Evolutionary conservation across 31 red algal species (phyloP).

Genomic region (Bonnemaisonia californica): DNA sequence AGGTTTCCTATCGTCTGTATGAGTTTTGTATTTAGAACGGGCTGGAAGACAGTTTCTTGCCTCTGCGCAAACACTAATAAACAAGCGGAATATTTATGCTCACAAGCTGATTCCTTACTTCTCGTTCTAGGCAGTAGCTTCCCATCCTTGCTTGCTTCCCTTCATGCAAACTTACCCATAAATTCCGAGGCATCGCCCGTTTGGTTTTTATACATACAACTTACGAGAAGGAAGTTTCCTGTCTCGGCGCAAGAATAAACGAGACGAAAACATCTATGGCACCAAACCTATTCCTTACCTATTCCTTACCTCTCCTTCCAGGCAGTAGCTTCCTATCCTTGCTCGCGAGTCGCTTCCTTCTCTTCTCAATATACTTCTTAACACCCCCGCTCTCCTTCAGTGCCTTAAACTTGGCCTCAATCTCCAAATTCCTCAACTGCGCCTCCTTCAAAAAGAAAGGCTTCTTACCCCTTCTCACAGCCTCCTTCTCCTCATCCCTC

Average conservation of each 20-base stretch:
- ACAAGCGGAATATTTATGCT: too few relatives aligned
- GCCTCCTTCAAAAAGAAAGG: conserved; percentile 56
- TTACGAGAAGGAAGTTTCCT: too few relatives aligned
- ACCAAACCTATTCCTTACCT: background rate
- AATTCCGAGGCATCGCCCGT: too few relatives aligned
- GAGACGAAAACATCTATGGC: too few relatives aligned
- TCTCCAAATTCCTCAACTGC: conserved; percentile 46
- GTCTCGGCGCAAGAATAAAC: background rate
- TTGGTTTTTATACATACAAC: too few relatives aligned
- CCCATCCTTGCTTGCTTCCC: conserved; percentile 46
- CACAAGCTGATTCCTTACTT: background rate
- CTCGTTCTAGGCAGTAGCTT: conserved; percentile 40
- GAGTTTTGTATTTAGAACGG: too few relatives aligned
- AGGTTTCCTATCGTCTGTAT: too few relatives aligned
- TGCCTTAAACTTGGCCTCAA: conserved; percentile 53
- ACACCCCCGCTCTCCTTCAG: conserved; percentile 55
- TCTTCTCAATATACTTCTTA: conserved; percentile 70
- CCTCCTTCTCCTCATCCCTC: conserved; percentile 49
- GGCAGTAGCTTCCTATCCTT: conserved; percentile 64
- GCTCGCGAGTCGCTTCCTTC: conserved; percentile 35
- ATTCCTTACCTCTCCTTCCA: background rate
- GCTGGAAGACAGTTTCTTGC: too few relatives aligned
- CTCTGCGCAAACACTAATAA: background rate
- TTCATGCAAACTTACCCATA: too few relatives aligned
- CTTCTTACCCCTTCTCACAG: conserved; percentile 39